Conservation (phyloP, 164 flowering plant species). For the Litsea cubeba region DNA sequence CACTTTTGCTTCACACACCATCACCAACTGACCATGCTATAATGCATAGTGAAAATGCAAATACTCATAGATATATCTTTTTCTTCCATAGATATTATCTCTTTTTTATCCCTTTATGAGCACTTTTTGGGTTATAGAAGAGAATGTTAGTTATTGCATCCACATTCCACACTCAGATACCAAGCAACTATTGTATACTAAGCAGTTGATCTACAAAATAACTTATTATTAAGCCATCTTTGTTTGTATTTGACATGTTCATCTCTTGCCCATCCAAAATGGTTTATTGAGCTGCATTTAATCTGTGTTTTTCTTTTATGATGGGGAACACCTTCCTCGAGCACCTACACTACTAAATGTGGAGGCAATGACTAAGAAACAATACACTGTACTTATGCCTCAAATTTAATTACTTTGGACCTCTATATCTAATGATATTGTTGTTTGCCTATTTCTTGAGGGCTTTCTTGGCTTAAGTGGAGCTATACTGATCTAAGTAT, state of each 20-base stretch:
- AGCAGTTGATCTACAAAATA: not conserved
- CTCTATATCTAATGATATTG: not conserved
- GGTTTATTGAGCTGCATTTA: not conserved
- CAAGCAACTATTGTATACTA: not conserved
- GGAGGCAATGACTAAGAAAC: not conserved
- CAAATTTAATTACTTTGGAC: too few species aligned
- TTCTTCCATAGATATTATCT: not conserved
- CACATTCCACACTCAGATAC: not conserved
- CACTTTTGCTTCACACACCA: too few species aligned
- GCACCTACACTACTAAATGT: not conserved
- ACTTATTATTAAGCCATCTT: not conserved
- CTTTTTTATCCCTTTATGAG: not conserved
- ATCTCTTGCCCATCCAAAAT: not conserved
- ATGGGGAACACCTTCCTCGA: not conserved
- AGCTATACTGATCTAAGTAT: slow-evolving; percentile 74
- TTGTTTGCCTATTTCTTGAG: slow-evolving; percentile 24
- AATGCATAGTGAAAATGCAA: too few species aligned
- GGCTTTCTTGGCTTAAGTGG: slow-evolving; percentile 94
- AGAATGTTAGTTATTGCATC: not conserved
- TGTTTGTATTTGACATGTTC: not conserved
- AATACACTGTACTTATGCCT: too few species aligned
- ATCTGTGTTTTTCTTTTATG: not conserved
- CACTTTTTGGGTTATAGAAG: too few species aligned
- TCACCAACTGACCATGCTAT: too few species aligned
- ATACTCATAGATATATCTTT: not conserved